A percentile compares a stretch with the other conserved stretches of the same genome.
Conservation (phyloP, 371 early-diverging fungal genomes). For the Rhizopus sp. region DNA sequence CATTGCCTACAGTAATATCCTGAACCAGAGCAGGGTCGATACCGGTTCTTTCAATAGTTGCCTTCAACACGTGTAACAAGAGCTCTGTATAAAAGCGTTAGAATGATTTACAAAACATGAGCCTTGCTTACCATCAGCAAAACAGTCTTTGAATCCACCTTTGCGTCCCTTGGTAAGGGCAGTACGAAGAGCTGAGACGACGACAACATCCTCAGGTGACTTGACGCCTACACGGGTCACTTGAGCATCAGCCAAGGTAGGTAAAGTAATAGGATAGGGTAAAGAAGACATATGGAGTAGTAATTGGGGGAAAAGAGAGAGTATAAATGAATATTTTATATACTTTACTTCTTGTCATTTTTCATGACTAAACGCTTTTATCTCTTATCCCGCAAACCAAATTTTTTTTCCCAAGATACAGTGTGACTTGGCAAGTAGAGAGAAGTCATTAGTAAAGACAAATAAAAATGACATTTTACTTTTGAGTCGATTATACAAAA, state of each 20-base stretch:
- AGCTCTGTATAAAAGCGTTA: conserved; percentile 53
- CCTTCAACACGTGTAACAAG: conserved; percentile 85
- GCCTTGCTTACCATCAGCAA: conserved; percentile 56
- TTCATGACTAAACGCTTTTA: conserved; percentile 2
- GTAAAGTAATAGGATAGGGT: conserved; percentile 28
- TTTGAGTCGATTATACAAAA: no score
- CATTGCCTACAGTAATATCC: conserved; percentile 96
- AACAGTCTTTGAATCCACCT: conserved; percentile 94
- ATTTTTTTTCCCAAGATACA: background rate
- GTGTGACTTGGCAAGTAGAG: background rate
- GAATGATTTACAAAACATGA: background rate
- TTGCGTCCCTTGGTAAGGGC: conserved; percentile 90
- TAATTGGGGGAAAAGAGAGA: background rate
- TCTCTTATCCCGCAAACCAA: background rate
- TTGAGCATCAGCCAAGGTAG: conserved; percentile 27
- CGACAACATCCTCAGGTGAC: conserved; percentile 85
- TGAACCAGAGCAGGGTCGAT: conserved; percentile 91
- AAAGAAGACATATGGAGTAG: conserved; percentile 16
- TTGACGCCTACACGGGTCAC: conserved; percentile 61
- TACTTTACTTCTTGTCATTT: conserved; percentile 1
- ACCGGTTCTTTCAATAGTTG: conserved; percentile 74
- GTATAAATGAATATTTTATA: conserved; percentile 3
- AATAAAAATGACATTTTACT: no score
- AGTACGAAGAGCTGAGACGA: conserved; percentile 89
- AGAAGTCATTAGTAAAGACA: background rate